phyloP scores from a whole-genome alignment of 768 basidiomycete species.

The Crassisporium funariophilum region DNA sequence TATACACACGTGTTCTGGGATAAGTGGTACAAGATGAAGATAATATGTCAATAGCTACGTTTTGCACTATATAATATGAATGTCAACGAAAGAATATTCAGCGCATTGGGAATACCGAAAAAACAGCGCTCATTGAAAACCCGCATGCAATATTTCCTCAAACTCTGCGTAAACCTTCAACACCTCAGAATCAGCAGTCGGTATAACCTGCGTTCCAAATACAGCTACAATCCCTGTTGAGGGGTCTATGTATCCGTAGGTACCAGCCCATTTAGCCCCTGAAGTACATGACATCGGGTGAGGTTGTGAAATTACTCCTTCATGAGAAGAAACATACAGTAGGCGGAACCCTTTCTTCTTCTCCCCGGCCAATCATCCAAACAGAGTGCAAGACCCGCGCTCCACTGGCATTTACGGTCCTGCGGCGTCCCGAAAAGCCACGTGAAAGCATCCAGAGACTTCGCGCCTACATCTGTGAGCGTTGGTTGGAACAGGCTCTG shows the following conservation, averaged over 20 bases:
- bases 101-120: too few species aligned
- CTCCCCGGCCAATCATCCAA: conserved; percentile 26
- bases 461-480: conserved; percentile 9
- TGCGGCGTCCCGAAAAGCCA: conserved; percentile 2
- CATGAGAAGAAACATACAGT: conserved; percentile 20
- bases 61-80: too few species aligned
- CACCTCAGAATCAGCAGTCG: conserved; percentile 24
- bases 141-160: conserved; percentile 30
- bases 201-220: conserved; percentile 36
- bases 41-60: too few species aligned
- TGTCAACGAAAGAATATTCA: too few species aligned
- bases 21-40: too few species aligned
- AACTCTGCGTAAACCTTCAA: conserved; percentile 21
- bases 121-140: too few species aligned
- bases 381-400: conserved; percentile 25
- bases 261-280: conserved; percentile 41
- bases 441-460: conserved; percentile 6
- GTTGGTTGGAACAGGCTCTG: conserved; percentile 20
- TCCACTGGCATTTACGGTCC: conserved; percentile 14
- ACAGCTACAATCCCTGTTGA: conserved; percentile 35
- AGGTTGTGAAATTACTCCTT: not conserved
- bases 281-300: not conserved
- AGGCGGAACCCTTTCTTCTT: conserved; percentile 30
- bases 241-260: conserved; percentile 36
- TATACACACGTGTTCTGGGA: too few species aligned